phyloP scores from a whole-genome alignment of 148 eudicot genomes.

The Bassia scoparia region DNA sequence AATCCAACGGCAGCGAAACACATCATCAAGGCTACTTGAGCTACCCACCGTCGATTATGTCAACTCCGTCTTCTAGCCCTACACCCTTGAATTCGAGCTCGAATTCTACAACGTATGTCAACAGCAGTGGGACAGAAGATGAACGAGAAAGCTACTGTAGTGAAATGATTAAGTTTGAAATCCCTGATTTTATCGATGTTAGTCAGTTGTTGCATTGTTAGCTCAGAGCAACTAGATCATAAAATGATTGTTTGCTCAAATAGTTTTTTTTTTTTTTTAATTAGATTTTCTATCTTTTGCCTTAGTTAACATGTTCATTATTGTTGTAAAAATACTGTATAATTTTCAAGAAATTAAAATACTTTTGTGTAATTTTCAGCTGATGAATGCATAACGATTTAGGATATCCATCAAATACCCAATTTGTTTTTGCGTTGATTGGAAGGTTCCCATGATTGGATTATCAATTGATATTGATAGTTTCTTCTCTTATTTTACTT shows the following conservation, averaged over 20 bases:
- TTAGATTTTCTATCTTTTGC: slow-evolving; percentile 6
- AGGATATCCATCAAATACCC: slow-evolving; percentile 28
- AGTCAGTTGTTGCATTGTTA: slow-evolving; percentile 52
- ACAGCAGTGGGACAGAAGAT: slow-evolving; percentile 49
- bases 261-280: not conserved
- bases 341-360: slow-evolving; percentile 21
- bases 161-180: slow-evolving; percentile 57
- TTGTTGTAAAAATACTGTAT: slow-evolving; percentile 28
- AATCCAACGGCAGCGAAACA: slow-evolving; percentile 29
- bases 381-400: slow-evolving; percentile 25
- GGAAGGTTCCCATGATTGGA: slow-evolving; percentile 27
- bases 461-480: slow-evolving; percentile 17
- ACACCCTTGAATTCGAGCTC: slow-evolving; percentile 55
- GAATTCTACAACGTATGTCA: slow-evolving; percentile 38
- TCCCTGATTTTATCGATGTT: slow-evolving; percentile 54
- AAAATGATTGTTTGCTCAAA: not conserved
- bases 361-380: slow-evolving; percentile 31
- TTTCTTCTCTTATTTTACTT: slow-evolving; percentile 23
- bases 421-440: slow-evolving; percentile 25
- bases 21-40: slow-evolving; percentile 34
- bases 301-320: slow-evolving; percentile 1
- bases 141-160: slow-evolving; percentile 69
- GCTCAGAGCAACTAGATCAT: slow-evolving; percentile 26
- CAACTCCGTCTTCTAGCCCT: slow-evolving; percentile 71
- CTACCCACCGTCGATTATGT: slow-evolving; percentile 54